A percentile compares a stretch with the other conserved stretches of the same genome.
These are phyloP conservation scores for Diplodia seriata DNA, from an alignment of 2,329 filamentous ascomycete genomes.

Conservation along the genomic window DNA sequence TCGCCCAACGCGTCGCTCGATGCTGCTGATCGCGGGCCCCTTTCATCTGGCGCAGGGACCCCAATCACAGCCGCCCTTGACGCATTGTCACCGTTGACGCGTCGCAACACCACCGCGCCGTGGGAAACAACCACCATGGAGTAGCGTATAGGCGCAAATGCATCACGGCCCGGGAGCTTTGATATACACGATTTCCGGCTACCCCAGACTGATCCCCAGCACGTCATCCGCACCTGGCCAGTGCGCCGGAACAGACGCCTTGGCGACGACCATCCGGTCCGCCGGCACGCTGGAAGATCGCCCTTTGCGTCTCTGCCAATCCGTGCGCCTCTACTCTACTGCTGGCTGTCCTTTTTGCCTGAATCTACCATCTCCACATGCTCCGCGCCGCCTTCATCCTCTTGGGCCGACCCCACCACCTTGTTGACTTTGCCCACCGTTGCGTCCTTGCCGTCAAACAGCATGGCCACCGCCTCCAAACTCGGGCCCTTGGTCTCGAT, in stretches of 20 bases:
- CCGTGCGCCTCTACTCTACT: neutral
- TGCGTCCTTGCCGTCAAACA: conserved; percentile 39
- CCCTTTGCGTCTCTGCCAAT: neutral
- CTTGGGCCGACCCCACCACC: conserved; percentile 11
- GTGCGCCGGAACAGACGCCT: conserved; percentile 24
- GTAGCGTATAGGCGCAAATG: neutral
- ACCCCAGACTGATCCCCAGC: conserved; percentile 27
- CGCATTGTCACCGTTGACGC: neutral
- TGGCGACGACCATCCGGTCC: conserved; percentile 6
- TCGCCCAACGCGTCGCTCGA: conserved; percentile 6
- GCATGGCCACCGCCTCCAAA: conserved; percentile 39
- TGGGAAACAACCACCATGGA: neutral
- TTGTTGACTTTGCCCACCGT: conserved; percentile 25
- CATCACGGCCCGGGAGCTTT: conserved; percentile 13
- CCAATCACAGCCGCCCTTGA: neutral
- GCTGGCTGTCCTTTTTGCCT: no score
- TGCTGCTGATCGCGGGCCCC: conserved; percentile 23
- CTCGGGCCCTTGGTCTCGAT: conserved; percentile 41
- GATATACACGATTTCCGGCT: conserved; percentile 18
- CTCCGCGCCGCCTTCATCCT: neutral
- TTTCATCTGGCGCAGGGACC: conserved; percentile 23
- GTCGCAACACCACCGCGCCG: neutral
- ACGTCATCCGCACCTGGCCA: conserved; percentile 25
- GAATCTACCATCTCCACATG: neutral
- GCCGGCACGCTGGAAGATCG: conserved; percentile 15